Evolutionary conservation across 441 rosid species (phyloP).

Genomic region (Arabidopsis lyrata): DNA sequence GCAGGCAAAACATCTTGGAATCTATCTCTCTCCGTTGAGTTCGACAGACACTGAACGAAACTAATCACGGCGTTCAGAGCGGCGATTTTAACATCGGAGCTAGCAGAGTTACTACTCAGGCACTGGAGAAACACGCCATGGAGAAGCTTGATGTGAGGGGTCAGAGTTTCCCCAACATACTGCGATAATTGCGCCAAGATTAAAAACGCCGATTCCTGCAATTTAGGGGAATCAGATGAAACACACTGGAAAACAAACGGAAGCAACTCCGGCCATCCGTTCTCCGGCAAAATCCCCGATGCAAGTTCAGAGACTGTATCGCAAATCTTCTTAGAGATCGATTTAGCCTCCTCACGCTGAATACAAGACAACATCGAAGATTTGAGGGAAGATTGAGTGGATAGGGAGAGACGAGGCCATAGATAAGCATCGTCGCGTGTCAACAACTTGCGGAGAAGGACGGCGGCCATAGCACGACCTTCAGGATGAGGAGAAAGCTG

Average conservation of each 20-base stretch:
- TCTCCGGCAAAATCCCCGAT: conserved; percentile 78
- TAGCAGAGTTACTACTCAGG: conserved; percentile 58
- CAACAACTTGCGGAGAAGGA: conserved; percentile 91
- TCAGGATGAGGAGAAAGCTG: conserved; percentile 78
- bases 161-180: conserved; percentile 81
- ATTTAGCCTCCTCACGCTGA: conserved; percentile 76
- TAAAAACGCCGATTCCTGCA: conserved; percentile 92
- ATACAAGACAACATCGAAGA: conserved; percentile 72
- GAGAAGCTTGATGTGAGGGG: conserved; percentile 82
- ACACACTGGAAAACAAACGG: conserved; percentile 98
- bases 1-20: conserved; percentile 96
- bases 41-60: conserved; percentile 85
- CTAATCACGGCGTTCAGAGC: conserved; percentile 92
- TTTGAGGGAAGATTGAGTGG: conserved; percentile 84
- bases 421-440: conserved; percentile 89
- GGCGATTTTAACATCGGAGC: conserved; percentile 90
- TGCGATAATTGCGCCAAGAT: conserved; percentile 93
- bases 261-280: conserved; percentile 94
- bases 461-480: conserved; percentile 92
- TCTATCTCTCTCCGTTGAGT: conserved; percentile 84
- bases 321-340: conserved; percentile 87
- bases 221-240: conserved; percentile 71
- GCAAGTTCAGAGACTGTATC: conserved; percentile 97
- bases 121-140: conserved; percentile 86
- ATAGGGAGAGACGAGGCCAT: conserved; percentile 77